Percentiles rank a stretch among this genome's conserved stretches.
These are phyloP conservation scores for Conringia planisiliqua DNA, from an alignment of 345 rosid species.

Conservation along the genomic window DNA sequence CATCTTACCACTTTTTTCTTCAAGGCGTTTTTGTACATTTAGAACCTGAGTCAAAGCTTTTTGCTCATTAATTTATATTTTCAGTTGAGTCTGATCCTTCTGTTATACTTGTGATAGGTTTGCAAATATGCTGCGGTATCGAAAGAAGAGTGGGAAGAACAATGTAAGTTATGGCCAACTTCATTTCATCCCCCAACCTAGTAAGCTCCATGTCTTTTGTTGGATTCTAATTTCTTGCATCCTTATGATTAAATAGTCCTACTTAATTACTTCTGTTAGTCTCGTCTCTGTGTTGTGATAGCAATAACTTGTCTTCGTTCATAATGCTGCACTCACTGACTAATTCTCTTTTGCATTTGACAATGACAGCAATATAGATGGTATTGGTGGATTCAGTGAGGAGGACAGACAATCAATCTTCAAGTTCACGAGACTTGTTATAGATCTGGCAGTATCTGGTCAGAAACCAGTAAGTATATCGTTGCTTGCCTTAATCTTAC, in stretches of 20 bases:
- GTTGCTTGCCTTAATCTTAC: neutral
- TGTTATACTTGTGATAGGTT: conserved; percentile 42
- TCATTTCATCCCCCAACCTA: conserved; percentile 89
- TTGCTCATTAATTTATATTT: neutral
- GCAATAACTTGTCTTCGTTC: neutral
- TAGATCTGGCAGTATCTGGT: conserved; percentile 59
- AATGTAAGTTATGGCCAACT: conserved; percentile 91
- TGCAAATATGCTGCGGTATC: conserved; percentile 66
- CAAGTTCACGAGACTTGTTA: conserved; percentile 57
- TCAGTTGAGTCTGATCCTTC: neutral
- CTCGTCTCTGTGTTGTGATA: neutral
- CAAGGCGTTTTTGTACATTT: neutral
- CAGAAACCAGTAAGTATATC: conserved; percentile 45
- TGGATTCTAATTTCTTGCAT: neutral
- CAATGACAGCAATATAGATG: conserved; percentile 64
- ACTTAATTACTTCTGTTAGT: neutral
- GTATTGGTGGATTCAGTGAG: conserved; percentile 72
- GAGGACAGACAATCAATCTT: conserved; percentile 52
- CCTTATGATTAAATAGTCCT: neutral
- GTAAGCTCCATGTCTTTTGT: conserved; percentile 44
- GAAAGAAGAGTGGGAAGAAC: conserved; percentile 88
- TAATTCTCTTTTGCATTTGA: neutral
- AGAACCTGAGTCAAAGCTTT: neutral
- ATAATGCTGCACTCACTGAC: neutral
- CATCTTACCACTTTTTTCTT: neutral